Evolutionary conservation across 2,329 filamentous ascomycete species (phyloP).

Genomic region (Chaetoscypha palmicola): DNA sequence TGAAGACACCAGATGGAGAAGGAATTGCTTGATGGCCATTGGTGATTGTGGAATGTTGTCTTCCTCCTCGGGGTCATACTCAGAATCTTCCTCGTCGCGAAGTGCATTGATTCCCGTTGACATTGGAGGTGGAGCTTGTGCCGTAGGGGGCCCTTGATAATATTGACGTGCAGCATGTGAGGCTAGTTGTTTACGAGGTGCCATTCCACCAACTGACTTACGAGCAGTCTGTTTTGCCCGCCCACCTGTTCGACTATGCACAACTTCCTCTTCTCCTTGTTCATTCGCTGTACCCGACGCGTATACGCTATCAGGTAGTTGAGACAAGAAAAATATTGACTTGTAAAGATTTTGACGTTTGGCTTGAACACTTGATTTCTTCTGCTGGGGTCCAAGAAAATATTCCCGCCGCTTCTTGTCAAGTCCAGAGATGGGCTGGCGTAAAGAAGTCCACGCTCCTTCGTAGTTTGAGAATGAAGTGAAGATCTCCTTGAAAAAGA

Average conservation of each 20-base stretch:
- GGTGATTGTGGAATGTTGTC: slow-evolving; percentile 24
- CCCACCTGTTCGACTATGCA: slow-evolving; percentile 6
- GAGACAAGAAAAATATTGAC: slow-evolving; percentile 27
- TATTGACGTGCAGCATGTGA: slow-evolving; percentile 81
- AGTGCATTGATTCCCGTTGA: neutral
- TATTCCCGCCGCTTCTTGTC: slow-evolving; percentile 22
- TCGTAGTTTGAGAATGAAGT: slow-evolving; percentile 19
- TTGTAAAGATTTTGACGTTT: slow-evolving; percentile 24
- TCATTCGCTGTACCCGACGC: slow-evolving; percentile 12
- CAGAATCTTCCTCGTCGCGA: neutral
- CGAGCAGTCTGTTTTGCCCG: slow-evolving; percentile 37
- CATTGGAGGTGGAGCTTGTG: neutral
- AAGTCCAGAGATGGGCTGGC: slow-evolving; percentile 12
- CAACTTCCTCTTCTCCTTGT: slow-evolving; percentile 24
- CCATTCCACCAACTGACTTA: slow-evolving; percentile 70
- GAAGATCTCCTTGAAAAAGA: slow-evolving; percentile 40
- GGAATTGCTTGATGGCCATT: slow-evolving; percentile 47
- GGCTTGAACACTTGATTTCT: slow-evolving; percentile 19
- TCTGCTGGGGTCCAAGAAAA: slow-evolving; percentile 19
- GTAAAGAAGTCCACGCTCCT: slow-evolving; percentile 22
- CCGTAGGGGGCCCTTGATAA: slow-evolving; percentile 5
- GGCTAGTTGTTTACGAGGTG: slow-evolving; percentile 84
- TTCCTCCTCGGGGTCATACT: slow-evolving; percentile 14
- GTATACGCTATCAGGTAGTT: slow-evolving; percentile 20
- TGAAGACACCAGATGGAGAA: slow-evolving; percentile 49